phyloP scores from a whole-genome alignment of 257 asterid species.

The Solanum megistacrolobum region DNA sequence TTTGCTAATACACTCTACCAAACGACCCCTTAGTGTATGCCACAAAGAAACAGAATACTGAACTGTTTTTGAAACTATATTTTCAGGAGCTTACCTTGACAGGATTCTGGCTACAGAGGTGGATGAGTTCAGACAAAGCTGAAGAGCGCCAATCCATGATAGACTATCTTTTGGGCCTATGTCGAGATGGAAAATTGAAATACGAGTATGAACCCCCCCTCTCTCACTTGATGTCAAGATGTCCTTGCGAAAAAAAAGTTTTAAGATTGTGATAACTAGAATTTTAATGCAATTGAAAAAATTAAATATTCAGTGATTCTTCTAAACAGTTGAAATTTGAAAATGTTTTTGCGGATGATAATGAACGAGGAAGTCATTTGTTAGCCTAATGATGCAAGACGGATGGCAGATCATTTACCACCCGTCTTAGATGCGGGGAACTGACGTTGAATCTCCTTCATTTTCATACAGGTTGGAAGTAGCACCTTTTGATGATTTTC shows the following conservation, averaged over 20 bases:
- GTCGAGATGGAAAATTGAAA: slow-evolving; percentile 56
- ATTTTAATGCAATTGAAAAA: not conserved
- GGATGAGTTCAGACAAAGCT: slow-evolving; percentile 58
- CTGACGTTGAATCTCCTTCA: not conserved
- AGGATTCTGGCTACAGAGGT: slow-evolving; percentile 96
- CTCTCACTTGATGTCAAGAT: not conserved
- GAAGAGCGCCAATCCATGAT: slow-evolving; percentile 63
- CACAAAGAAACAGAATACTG: not conserved
- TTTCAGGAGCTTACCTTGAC: slow-evolving; percentile 74
- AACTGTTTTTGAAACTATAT: not conserved
- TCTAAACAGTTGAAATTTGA: not conserved
- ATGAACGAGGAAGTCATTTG: not conserved
- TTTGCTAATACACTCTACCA: no score
- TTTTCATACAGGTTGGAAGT: slow-evolving; percentile 67
- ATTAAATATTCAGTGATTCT: not conserved
- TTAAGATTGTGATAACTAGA: not conserved
- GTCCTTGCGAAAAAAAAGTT: not conserved
- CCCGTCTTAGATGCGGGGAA: not conserved
- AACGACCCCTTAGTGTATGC: not conserved
- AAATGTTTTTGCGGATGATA: not conserved
- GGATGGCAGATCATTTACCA: not conserved
- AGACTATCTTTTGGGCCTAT: slow-evolving; percentile 61
- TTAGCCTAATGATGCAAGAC: not conserved
- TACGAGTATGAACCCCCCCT: slow-evolving; percentile 48
- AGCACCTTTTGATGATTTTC: slow-evolving; percentile 56